Conservation (phyloP, 805 yeast species). For the Diddensiella transvaalensis region DNA sequence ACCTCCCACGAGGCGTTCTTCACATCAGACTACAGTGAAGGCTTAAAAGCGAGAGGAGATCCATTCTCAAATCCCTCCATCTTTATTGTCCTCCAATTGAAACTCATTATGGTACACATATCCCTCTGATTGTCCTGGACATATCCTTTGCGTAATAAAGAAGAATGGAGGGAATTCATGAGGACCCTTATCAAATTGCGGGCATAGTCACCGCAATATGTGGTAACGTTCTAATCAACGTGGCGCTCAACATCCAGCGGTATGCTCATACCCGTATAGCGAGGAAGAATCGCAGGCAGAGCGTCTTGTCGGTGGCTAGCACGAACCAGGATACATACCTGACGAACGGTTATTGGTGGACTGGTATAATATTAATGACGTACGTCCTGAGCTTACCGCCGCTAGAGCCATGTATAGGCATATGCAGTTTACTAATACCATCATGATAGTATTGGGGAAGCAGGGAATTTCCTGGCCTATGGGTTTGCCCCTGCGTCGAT, state of each 20-base stretch:
- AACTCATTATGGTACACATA: no score
- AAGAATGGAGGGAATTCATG: neutral
- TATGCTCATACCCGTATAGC: constrained; percentile 37
- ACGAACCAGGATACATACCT: constrained; percentile 10
- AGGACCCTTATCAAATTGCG: constrained; percentile 20
- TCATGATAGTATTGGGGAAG: constrained; percentile 36
- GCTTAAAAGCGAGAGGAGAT: no score
- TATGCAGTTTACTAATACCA: neutral
- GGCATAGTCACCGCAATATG: constrained; percentile 37
- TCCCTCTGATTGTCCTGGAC: no score
- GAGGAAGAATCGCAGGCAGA: constrained; percentile 10
- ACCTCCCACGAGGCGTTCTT: no score
- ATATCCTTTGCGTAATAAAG: no score
- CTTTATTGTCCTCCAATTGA: no score
- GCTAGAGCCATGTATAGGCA: constrained; percentile 2
- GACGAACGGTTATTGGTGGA: constrained; percentile 37
- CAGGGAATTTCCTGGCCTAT: constrained; percentile 46
- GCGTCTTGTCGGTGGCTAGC: neutral
- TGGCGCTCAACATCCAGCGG: constrained; percentile 41
- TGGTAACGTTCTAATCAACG: constrained; percentile 38
- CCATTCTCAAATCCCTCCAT: no score
- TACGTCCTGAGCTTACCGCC: neutral
- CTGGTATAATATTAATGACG: constrained; percentile 42
- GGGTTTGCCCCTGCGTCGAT: constrained; percentile 47
- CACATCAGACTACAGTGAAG: no score